Base-by-base conservation (phyloP, 2,329 filamentous ascomycete genomes). In the Dactylonectria macrodidyma region DNA sequence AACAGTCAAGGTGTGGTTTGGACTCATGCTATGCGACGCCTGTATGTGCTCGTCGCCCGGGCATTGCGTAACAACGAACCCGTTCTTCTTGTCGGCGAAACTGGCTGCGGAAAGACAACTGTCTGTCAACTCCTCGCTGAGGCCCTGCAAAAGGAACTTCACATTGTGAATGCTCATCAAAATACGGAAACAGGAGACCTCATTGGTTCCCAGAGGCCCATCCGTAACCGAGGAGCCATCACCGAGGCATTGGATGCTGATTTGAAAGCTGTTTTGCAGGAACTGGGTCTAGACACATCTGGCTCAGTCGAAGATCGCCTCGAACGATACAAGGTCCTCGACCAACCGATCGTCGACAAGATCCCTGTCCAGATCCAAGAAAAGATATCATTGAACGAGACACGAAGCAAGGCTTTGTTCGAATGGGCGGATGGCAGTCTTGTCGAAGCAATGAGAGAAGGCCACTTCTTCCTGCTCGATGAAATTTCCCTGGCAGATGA, bases 401-500 rank as follows among this genome's bases (percentile, higher is more conserved):
- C 87, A 14, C 92, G 94, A 74, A 90, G 90, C 76, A 95, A 95
- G 72, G 93, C 95, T 3, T 84, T 99, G 1, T 99, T 99, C 64
- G 95, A 98, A 82, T 99, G 96, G 96, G 92, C 90, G 1, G 96
- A 99, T 77, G 96, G 96, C 63, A 97, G 93, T 77, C 87, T 99
- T 1, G 94, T 99, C 1, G 91, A 96, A 72, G 94, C 97, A 1
- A 98, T 99, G 95, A 94, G 92, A 78, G 87, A 89, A 24, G 96
- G 95, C 0, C 89, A 95, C 72, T 95, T 94, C 77, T 99, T 99
- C 82, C 86, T 99, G 24, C 90, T 99, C 0, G 96, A 99, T 74
- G 97, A 99, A 78, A 98, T 99, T 38, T 99, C 97, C 7, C 88
- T 99, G 7, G 96, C 96, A 0, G 97, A 99, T 77, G 96, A 99